phyloP scores from a whole-genome alignment of 2,329 filamentous ascomycete genomes.

The Aureobasidium sp. region DNA sequence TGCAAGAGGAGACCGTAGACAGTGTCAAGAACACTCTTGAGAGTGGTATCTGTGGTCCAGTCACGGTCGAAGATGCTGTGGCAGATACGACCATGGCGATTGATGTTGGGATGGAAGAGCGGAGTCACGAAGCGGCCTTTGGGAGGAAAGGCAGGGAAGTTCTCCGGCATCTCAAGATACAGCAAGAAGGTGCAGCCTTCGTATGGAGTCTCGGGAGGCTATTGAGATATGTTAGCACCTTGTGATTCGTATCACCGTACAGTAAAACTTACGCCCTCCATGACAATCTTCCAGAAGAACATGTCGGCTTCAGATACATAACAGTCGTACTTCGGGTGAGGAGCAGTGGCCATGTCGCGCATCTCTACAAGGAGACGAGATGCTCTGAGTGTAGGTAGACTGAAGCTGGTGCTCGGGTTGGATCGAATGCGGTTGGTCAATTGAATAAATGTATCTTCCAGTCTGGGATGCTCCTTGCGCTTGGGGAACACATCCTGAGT shows the following conservation, averaged over 20 bases:
- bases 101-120: slow-evolving; percentile 32
- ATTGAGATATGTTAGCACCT: not conserved
- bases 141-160: slow-evolving; percentile 28
- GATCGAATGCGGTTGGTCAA: slow-evolving; percentile 14
- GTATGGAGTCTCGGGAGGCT: slow-evolving; percentile 24
- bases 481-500: slow-evolving; percentile 23
- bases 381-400: slow-evolving; percentile 16
- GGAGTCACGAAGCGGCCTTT: slow-evolving; percentile 29
- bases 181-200: slow-evolving; percentile 26
- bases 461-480: slow-evolving; percentile 26
- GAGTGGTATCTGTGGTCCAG: slow-evolving; percentile 28
- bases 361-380: slow-evolving; percentile 27
- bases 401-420: not conserved
- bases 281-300: slow-evolving; percentile 33
- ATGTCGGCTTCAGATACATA: slow-evolving; percentile 32
- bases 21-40: slow-evolving; percentile 25
- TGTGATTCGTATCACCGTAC: not conserved
- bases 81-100: slow-evolving; percentile 30
- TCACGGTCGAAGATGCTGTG: slow-evolving; percentile 27
- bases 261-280: slow-evolving; percentile 20
- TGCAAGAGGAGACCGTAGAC: slow-evolving; percentile 27
- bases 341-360: slow-evolving; percentile 21
- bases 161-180: slow-evolving; percentile 28
- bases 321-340: slow-evolving; percentile 29
- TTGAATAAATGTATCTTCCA: slow-evolving; percentile 23